Conservation (phyloP, 1,139 yeast genomes). For the Debaryomyces sp. region DNA sequence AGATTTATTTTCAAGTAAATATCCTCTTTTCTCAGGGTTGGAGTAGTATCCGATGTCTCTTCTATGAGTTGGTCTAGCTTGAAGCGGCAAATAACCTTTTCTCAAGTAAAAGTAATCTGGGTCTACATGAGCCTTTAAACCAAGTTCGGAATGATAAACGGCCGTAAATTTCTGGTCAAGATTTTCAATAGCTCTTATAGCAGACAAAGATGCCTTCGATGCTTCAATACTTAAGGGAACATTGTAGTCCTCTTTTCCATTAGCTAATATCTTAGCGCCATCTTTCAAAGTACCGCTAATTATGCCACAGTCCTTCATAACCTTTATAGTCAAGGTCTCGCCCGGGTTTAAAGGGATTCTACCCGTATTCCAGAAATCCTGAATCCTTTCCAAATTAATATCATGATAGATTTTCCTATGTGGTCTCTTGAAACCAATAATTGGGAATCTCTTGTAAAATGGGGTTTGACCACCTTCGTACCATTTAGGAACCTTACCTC, state of each 20-base stretch:
- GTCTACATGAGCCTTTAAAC: constrained; percentile 72
- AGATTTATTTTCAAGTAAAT: constrained; percentile 50
- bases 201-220: constrained; percentile 73
- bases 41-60: constrained; percentile 82
- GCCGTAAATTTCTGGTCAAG: constrained; percentile 77
- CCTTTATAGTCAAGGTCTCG: constrained; percentile 60
- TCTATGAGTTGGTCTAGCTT: constrained; percentile 83
- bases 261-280: constrained; percentile 83
- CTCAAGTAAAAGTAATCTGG: constrained; percentile 71
- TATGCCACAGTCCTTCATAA: constrained; percentile 74
- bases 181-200: constrained; percentile 71
- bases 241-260: constrained; percentile 57
- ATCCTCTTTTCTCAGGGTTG: constrained; percentile 73
- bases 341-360: constrained; percentile 64
- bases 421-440: constrained; percentile 78
- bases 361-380: constrained; percentile 67
- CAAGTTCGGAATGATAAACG: constrained; percentile 65
- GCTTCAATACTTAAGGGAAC: constrained; percentile 79
- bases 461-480: constrained; percentile 99
- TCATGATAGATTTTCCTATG: constrained; percentile 53
- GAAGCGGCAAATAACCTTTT: constrained; percentile 79
- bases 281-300: constrained; percentile 71
- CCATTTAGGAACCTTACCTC: constrained; percentile 89
- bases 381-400: constrained; percentile 60
- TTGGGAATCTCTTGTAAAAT: constrained; percentile 83